Percentiles rank a stretch among this genome's conserved stretches.
Evolutionary conservation across 352 stramenopile genomes (phyloP).

Genomic region (Phytophthora podocarpi): DNA sequence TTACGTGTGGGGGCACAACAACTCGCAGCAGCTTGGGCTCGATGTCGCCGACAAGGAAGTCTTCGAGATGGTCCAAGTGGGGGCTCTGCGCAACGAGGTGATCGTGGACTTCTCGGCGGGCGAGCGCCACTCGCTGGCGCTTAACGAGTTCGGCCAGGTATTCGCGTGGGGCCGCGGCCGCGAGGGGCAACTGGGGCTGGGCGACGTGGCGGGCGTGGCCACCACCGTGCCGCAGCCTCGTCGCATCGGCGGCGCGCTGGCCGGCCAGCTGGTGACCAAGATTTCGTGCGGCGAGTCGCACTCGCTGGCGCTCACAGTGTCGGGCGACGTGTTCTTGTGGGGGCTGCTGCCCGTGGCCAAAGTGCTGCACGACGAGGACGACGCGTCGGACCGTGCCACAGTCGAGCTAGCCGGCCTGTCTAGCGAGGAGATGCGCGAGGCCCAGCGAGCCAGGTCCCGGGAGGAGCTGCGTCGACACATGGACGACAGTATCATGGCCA

Average conservation of each 20-base stretch:
- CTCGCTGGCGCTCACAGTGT: slow-evolving; percentile 61
- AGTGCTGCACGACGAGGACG: slow-evolving; percentile 43
- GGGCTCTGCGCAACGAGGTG: slow-evolving; percentile 56
- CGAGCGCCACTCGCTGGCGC: slow-evolving; percentile 73
- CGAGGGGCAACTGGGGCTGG: slow-evolving; percentile 71
- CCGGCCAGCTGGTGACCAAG: slow-evolving; percentile 67
- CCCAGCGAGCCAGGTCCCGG: slow-evolving; percentile 27
- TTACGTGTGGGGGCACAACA: slow-evolving; percentile 79
- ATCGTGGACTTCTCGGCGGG: slow-evolving; percentile 78
- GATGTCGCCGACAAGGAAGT: slow-evolving; percentile 52
- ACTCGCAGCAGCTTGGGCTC: slow-evolving; percentile 75
- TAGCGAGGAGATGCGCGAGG: slow-evolving; percentile 27
- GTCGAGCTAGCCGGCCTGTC: slow-evolving; percentile 64
- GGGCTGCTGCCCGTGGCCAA: slow-evolving; percentile 67
- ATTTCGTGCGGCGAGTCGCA: slow-evolving; percentile 81
- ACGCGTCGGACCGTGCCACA: slow-evolving; percentile 56
- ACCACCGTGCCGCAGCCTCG: slow-evolving; percentile 35
- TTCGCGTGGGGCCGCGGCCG: slow-evolving; percentile 79
- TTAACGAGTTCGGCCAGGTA: slow-evolving; percentile 85
- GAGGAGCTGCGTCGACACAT: slow-evolving; percentile 34
- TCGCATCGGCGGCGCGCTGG: slow-evolving; percentile 50
- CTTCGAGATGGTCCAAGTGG: slow-evolving; percentile 64
- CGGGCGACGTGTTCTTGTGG: slow-evolving; percentile 80
- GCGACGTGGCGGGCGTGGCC: slow-evolving; percentile 39
- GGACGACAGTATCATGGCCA: slow-evolving; percentile 59